Base-by-base conservation (phyloP, 306 rosid species). In the Canavalia gladiata region DNA sequence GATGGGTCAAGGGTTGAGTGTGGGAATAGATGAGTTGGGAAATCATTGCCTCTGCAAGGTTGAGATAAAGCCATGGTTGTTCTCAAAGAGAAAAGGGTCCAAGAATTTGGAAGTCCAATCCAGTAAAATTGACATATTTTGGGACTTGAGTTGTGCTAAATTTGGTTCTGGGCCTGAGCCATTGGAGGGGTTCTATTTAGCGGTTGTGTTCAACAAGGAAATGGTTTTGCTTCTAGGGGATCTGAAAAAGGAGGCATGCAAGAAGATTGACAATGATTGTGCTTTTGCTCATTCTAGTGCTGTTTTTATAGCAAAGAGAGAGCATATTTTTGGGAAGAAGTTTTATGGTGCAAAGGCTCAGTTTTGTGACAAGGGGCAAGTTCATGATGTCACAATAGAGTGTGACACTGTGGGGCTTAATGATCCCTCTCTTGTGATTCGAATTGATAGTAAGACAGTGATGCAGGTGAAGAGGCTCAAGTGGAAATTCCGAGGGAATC, bases 31-130 rank as follows among this genome's bases (percentile, higher is more conserved):
- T 60, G 94, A 90, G 30, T 71, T 88, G 10, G 50, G 84, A 50
- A 88, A 85, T 34, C 90, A 87, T 34, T 89, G 90, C 79, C 90
- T 88, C 57, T 86, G 93, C 64, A 94, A 91, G 82, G 84, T 90
- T 33, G 98, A 94, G 39, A 87, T 94, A 68, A 94, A 94, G 90
- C 97, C 98, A 47, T 92, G 97, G 98, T 41, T 94, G 10, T 94
- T 94, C 88, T 90, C 92, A 6, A 94, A 86, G 87, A 84, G 91
- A 81, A 94, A 87, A 87, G 97, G 97, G 60, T 94, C 84, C 8
- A 94, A 81, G 86, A 94, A 76, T 82, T 69, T 89, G 56, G 98
- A 92, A 68, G 84, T 87, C 47, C 86, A 90, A 56, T 88, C 92
- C 1, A 60, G 87, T 25, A 91, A 89, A 81, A 29, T 91, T 45